These are phyloP conservation scores for Umbelopsis sp. DNA, from an alignment of 192 early-diverging fungal genomes.

Conservation along the genomic window DNA sequence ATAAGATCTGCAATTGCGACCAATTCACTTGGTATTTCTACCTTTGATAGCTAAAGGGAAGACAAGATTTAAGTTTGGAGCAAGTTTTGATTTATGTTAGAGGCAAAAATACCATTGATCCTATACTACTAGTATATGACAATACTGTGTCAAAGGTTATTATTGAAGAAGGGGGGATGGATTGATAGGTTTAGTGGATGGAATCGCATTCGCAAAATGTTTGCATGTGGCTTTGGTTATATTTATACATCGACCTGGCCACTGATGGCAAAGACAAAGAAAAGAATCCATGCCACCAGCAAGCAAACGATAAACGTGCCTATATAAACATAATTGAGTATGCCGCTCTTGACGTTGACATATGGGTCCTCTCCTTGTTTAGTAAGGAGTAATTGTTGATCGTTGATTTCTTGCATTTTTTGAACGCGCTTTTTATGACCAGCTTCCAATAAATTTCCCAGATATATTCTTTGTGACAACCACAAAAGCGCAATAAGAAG, in stretches of 20 bases:
- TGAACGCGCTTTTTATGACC: slow-evolving; percentile 23
- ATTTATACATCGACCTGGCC: slow-evolving; percentile 25
- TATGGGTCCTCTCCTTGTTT: slow-evolving; percentile 29
- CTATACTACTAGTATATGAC: no score
- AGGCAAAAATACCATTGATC: no score
- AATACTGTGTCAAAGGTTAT: no score
- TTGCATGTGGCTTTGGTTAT: background rate
- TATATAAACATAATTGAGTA: slow-evolving; percentile 27
- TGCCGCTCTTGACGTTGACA: background rate
- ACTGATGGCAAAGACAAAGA: slow-evolving; percentile 35
- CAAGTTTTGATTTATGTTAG: no score
- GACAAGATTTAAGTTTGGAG: no score
- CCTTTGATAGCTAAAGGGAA: slow-evolving; percentile 33
- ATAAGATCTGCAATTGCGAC: no score
- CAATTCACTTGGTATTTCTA: no score
- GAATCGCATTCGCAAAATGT: no score
- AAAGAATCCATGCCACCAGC: slow-evolving; percentile 33
- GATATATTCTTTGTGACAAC: slow-evolving; percentile 21
- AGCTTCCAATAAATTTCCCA: slow-evolving; percentile 26
- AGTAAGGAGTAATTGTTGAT: slow-evolving; percentile 23
- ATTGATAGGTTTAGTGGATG: no score
- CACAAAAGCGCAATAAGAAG: slow-evolving; percentile 24
- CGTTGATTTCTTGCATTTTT: slow-evolving; percentile 31
- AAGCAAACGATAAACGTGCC: slow-evolving; percentile 22
- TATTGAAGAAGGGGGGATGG: no score